Evolutionary conservation across 2,329 filamentous ascomycete genomes (phyloP).

Genomic region (Aspergillus pseudoglaucus): DNA sequence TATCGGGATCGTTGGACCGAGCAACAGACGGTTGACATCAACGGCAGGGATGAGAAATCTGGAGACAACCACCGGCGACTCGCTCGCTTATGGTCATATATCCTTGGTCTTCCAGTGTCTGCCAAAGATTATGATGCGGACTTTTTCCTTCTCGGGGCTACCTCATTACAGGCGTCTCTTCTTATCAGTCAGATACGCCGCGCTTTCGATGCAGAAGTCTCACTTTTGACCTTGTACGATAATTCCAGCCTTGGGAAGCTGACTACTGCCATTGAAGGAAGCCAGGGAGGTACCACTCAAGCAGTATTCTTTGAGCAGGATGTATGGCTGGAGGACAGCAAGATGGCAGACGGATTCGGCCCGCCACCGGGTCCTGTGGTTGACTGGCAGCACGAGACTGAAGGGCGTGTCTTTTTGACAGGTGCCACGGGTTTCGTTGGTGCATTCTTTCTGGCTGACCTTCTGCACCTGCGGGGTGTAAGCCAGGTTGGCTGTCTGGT

Average conservation of each 20-base stretch:
- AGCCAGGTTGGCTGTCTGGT: constrained; percentile 64
- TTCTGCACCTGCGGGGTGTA: constrained; percentile 52
- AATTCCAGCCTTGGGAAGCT: constrained; percentile 10
- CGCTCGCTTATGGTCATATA: constrained; percentile 5
- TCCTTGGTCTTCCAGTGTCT: constrained; percentile 1
- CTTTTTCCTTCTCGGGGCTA: constrained; percentile 16
- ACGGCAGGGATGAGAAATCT: neutral
- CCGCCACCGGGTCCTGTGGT: neutral
- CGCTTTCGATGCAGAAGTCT: constrained; percentile 9
- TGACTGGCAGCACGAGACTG: constrained; percentile 15
- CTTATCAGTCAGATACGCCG: constrained; percentile 13
- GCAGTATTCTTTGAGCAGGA: constrained; percentile 8
- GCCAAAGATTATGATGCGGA: constrained; percentile 7
- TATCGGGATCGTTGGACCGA: constrained; percentile 6
- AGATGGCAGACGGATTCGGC: constrained; percentile 8
- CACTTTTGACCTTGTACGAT: constrained; percentile 15
- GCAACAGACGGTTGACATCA: neutral
- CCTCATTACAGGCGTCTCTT: constrained; percentile 14
- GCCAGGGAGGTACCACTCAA: neutral
- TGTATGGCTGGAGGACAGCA: constrained; percentile 13
- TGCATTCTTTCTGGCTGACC: constrained; percentile 63
- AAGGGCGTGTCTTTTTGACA: constrained; percentile 59
- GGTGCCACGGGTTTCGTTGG: constrained; percentile 81
- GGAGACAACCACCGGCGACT: neutral
- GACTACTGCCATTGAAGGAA: constrained; percentile 3